These are phyloP conservation scores for Colletotrichum nymphaeae DNA, from an alignment of 2,329 filamentous ascomycete genomes.

Conservation along the genomic window DNA sequence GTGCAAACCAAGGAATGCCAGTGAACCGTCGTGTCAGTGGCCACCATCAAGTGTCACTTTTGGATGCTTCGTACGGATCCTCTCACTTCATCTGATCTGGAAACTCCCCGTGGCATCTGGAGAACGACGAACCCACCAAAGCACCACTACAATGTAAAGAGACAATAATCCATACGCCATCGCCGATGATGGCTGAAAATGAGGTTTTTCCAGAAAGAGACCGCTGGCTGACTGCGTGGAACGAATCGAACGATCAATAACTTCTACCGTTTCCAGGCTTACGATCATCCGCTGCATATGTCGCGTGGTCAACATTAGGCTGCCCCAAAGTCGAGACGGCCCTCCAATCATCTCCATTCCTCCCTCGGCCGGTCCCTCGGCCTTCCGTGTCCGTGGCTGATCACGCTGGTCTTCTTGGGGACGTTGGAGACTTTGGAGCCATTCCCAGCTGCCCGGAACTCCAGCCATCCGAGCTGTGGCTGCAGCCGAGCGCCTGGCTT, in stretches of 20 bases:
- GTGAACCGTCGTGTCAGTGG: not conserved
- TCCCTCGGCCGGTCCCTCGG: constrained; percentile 25
- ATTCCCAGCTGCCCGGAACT: constrained; percentile 34
- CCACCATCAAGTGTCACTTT: not conserved
- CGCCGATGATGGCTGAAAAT: not conserved
- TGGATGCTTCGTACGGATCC: not conserved
- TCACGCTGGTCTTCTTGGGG: constrained; percentile 18
- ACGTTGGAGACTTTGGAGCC: not conserved
- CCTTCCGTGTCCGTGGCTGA: constrained; percentile 33
- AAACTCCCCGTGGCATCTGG: not conserved
- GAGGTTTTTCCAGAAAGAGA: not conserved
- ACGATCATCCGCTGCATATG: not conserved
- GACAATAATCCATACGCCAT: not conserved
- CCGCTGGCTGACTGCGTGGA: not conserved
- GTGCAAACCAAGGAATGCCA: not conserved
- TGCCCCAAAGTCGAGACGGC: not conserved
- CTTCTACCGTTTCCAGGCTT: not conserved
- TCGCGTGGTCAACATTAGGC: constrained; percentile 11
- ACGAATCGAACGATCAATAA: not conserved
- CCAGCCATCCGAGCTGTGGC: constrained; percentile 36
- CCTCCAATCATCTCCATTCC: not conserved
- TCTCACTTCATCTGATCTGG: constrained; percentile 2
- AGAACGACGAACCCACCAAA: not conserved
- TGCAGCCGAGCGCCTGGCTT: constrained; percentile 35
- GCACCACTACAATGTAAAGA: not conserved